Base-by-base conservation (phyloP, 1,284 basidiomycete species). In the Irpex sp. region DNA sequence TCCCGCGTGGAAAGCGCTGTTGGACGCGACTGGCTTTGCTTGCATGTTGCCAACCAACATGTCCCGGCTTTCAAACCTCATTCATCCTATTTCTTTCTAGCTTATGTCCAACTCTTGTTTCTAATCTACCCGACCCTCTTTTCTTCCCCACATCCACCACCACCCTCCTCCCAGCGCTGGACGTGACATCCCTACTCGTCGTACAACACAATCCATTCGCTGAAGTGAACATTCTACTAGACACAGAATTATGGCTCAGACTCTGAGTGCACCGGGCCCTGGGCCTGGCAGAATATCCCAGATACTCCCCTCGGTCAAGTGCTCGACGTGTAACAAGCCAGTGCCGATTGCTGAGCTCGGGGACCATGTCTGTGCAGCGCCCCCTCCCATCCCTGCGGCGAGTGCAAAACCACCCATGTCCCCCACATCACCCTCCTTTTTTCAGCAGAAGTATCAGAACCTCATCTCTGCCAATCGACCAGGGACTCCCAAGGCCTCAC, bases 301-400 rank as follows among this genome's bases (percentile, higher is more conserved):
- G 74, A 74, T 89, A 58, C 79, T 95, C 15, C 92, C 93, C 3
- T 82, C 86, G 1, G 89, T 94, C 65, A 95, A 90, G 72, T 95
- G 93, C 75, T 92, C 92, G 2, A 88, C 78, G 47, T 95, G 93
- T 74, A 77, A 79, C 67, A 76, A 79, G 35, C 84, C 83, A 2
- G 90, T 95, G 46, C 84, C 88, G 37, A 80, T 94, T 58, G 78
- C 81, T 58, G 80, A 86, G 37, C 85, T 94, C 47, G 85, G 86
- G 54, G 89, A 92, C 64, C 93, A 94, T 73, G 78, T 87, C 69
- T 94, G 93, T 72, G 63, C 78, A 9, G 72, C 79, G 21, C 68
- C 78, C 15, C 81, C 82, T 8, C 78, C 84, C 8, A 68, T 78
- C 9, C 82, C 82, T 54, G 69, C 77, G 47, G 57, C 63, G 47